A percentile compares a stretch with the other conserved stretches of the same genome.
Conservation (phyloP, 2,329 filamentous ascomycete species). For the Fusarium sp. region DNA sequence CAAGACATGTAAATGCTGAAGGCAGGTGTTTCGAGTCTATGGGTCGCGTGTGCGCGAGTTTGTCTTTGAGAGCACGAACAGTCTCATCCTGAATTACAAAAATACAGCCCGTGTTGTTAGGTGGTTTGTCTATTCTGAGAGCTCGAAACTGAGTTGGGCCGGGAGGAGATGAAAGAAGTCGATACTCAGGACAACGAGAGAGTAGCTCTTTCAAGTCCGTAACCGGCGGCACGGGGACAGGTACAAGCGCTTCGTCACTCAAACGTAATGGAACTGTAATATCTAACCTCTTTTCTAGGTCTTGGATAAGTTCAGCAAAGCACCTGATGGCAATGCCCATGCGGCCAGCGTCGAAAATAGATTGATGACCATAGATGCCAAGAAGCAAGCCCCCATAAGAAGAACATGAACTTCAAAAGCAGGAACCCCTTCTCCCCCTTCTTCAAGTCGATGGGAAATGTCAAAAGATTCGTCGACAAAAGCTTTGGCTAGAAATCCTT, state of each 20-base stretch:
- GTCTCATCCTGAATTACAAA: neutral
- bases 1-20: neutral
- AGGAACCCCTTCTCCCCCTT: neutral
- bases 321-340: neutral
- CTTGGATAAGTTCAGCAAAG: neutral
- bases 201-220: neutral
- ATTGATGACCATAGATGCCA: neutral
- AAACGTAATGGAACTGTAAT: accelerated
- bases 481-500: neutral
- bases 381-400: neutral
- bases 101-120: accelerated
- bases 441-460: neutral
- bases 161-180: neutral
- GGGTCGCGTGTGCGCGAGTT: neutral
- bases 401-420: neutral
- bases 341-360: neutral
- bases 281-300: accelerated
- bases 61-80: neutral
- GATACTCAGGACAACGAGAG: neutral
- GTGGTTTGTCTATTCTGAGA: accelerated
- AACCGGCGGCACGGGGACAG: accelerated
- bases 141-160: neutral
- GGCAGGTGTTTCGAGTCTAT: neutral
- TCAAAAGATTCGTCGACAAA: neutral
- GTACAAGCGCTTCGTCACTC: accelerated